These are phyloP conservation scores for Cornus kousa DNA, from an alignment of 148 eudicot species.

Conservation along the genomic window DNA sequence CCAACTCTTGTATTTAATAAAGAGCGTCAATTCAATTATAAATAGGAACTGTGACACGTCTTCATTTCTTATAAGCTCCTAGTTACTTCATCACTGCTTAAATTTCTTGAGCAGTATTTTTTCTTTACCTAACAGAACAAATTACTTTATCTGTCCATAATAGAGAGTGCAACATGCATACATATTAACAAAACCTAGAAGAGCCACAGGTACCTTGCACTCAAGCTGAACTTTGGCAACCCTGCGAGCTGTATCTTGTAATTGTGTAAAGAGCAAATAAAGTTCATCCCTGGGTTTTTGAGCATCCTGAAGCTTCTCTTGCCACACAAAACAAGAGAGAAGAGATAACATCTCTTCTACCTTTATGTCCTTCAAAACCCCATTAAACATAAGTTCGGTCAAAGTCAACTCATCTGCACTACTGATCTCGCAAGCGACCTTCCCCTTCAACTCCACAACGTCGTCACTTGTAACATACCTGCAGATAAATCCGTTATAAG, in stretches of 20 bases:
- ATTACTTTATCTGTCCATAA: not conserved
- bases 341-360: conserved; percentile 93
- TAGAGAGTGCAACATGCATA: not conserved
- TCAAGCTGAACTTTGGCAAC: conserved; percentile 92
- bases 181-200: not conserved
- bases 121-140: too few species aligned
- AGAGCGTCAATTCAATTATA: too few species aligned
- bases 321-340: conserved; percentile 96
- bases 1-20: too few species aligned
- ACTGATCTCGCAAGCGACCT: conserved; percentile 95
- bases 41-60: too few species aligned
- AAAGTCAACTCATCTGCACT: conserved; percentile 95
- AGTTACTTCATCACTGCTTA: too few species aligned
- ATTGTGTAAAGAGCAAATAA: conserved; percentile 66
- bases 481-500: conserved; percentile 25
- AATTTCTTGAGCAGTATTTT: too few species aligned
- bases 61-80: too few species aligned
- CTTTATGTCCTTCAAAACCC: conserved; percentile 76
- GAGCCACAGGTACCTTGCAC: conserved; percentile 58
- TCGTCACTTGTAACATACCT: conserved; percentile 79
- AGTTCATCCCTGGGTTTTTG: conserved; percentile 92
- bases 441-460: conserved; percentile 91
- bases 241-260: conserved; percentile 85
- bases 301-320: conserved; percentile 90
- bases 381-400: conserved; percentile 89